Evolutionary conservation across 768 basidiomycete genomes (phyloP), one percentile per base, ranked within the genome.

Genomic region (Pisolithus orientalis): DNA sequence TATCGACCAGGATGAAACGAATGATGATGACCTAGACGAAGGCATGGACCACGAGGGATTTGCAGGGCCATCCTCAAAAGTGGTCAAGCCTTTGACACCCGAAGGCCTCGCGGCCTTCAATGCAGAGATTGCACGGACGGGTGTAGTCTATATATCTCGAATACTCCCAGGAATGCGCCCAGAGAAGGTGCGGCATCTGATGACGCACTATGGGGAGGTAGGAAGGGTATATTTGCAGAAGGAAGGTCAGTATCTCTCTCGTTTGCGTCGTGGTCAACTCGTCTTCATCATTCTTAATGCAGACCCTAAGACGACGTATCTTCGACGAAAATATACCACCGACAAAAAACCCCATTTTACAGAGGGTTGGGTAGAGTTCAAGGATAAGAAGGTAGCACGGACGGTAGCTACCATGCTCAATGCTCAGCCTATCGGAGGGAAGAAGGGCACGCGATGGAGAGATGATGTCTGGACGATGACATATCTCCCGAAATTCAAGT

Each of bases 401-500:
- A 84, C 83, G 38, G 86, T 94, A 8, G 95, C 95, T 7, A 90
- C 83, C 51, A 92, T 98, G 91, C 74, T 99, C 57, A 99, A 99
- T 64, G 96, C 94, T 1, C 85, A 94, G 62, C 80, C 92, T 1
- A 94, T 99, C 54, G 96, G 95, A 28, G 93, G 92, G 2, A 94
- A 92, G 74, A 93, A 92, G 66, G 86, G 87, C 5, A 79, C 83
- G 2, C 76, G 91, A 53, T 97, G 92, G 90, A 77, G 91, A 65
- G 95, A 98, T 64, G 96, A 99, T 58, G 84, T 99, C 7, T 99
- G 96, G 96, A 97, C 96, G 52, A 95, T 98, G 93, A 95, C 95
- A 65, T 99, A 99, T 67, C 73, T 99, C 53, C 94, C 94, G 8
- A 88, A 84, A 62, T 99, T 98, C 77, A 96, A 94, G 62, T 99